A percentile compares a stretch with the other conserved stretches of the same genome.
These are phyloP conservation scores for Phytophthora megakarya DNA, from an alignment of 352 stramenopile genomes.

Conservation along the genomic window DNA sequence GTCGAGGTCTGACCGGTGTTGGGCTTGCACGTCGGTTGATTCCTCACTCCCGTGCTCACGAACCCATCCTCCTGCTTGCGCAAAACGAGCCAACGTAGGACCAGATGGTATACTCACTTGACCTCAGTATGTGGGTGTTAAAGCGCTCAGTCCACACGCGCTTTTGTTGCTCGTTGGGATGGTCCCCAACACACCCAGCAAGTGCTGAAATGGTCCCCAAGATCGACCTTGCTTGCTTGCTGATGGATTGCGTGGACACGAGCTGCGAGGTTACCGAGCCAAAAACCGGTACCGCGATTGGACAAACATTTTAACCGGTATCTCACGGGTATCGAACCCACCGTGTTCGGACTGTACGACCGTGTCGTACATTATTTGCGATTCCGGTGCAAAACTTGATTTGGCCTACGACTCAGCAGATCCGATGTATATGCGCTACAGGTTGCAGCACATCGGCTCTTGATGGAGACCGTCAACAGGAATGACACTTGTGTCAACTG, in stretches of 20 bases:
- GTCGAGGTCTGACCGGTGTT: slow-evolving; percentile 13
- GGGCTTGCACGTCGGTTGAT: slow-evolving; percentile 33
- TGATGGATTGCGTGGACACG: slow-evolving; percentile 8
- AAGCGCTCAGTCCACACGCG: slow-evolving; percentile 8
- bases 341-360: no score
- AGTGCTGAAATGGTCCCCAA: slow-evolving; percentile 16
- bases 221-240: slow-evolving; percentile 5
- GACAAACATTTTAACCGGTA: slow-evolving; percentile 16
- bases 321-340: no score
- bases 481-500: background rate
- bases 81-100: slow-evolving; percentile 28
- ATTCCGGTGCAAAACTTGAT: no score
- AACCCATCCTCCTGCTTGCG: slow-evolving; percentile 35
- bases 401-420: no score
- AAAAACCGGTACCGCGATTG: slow-evolving; percentile 8
- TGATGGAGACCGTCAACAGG: background rate
- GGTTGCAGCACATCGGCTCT: background rate
- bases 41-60: slow-evolving; percentile 24
- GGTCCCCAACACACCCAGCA: slow-evolving; percentile 23
- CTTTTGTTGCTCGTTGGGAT: slow-evolving; percentile 16
- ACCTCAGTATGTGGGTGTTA: slow-evolving; percentile 25
- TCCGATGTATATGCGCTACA: no score
- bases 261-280: no score
- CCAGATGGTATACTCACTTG: slow-evolving; percentile 21
- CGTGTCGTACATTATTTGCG: no score